A percentile compares a stretch with the other conserved stretches of the same genome.
Evolutionary conservation across 371 early-diverging fungal species (phyloP).

Genomic region (Mortierella sp.): DNA sequence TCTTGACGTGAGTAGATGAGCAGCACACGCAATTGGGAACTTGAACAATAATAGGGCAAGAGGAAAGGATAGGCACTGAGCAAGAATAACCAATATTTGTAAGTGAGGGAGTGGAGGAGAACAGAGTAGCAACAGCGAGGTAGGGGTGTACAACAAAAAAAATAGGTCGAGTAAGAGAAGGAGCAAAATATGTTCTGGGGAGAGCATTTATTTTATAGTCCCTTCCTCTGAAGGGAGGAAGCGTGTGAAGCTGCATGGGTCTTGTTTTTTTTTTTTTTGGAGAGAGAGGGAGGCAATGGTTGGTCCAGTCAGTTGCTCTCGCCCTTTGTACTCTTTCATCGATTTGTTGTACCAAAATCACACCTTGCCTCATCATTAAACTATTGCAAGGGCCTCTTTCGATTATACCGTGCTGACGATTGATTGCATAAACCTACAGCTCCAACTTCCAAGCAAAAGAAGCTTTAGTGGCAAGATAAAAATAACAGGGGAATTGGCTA

Average conservation of each 20-base stretch:
- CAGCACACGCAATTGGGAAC: not conserved
- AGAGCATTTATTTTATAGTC: not conserved
- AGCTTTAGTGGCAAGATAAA: too few relatives aligned
- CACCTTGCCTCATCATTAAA: too few relatives aligned
- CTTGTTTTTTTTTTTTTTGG: not conserved
- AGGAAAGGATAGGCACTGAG: not conserved
- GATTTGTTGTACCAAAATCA: too few relatives aligned
- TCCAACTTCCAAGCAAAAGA: too few relatives aligned
- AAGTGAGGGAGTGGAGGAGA: not conserved
- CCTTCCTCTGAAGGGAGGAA: not conserved
- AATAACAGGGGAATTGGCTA: too few relatives aligned
- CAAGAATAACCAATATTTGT: not conserved
- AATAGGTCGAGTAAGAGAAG: slow-evolving; percentile 7
- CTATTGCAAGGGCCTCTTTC: too few relatives aligned
- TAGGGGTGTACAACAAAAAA: not conserved
- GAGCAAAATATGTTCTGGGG: not conserved
- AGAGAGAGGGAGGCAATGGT: too few relatives aligned
- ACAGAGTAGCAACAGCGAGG: not conserved
- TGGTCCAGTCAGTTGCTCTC: too few relatives aligned
- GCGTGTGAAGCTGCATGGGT: not conserved
- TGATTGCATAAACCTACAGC: too few relatives aligned
- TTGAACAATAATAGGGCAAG: not conserved
- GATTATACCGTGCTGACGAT: too few relatives aligned
- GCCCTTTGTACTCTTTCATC: too few relatives aligned
- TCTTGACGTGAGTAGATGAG: not conserved